phyloP scores from a whole-genome alignment of 1,284 basidiomycete genomes.

The Rhodotorula sp. region DNA sequence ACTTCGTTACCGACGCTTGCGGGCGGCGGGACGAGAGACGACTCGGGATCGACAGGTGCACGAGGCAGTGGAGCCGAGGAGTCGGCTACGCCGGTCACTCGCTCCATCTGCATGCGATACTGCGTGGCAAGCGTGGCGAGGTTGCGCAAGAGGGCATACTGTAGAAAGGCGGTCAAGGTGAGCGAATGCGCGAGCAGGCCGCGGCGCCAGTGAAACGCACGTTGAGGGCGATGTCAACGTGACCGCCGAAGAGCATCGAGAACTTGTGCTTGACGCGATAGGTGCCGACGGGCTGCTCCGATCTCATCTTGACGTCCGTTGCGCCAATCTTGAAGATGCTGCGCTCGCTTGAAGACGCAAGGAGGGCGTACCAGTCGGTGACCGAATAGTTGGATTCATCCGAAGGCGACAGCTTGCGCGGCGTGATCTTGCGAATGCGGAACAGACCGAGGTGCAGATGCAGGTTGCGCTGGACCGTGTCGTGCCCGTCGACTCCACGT shows the following conservation, averaged over 20 bases:
- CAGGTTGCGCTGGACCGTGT: slow-evolving; percentile 28
- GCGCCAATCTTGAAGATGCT: slow-evolving; percentile 35
- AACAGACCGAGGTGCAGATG: slow-evolving; percentile 29
- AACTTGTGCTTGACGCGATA: slow-evolving; percentile 32
- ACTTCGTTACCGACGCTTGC: neutral
- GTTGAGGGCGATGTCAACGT: slow-evolving; percentile 39
- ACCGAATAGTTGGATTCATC: slow-evolving; percentile 29
- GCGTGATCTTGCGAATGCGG: slow-evolving; percentile 24
- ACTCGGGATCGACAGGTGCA: neutral
- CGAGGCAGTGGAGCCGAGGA: neutral
- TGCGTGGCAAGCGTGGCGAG: slow-evolving; percentile 9
- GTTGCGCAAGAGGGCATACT: slow-evolving; percentile 23
- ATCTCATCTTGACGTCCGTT: slow-evolving; percentile 34
- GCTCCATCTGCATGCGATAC: slow-evolving; percentile 22
- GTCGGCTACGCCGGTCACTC: neutral
- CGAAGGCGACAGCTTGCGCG: slow-evolving; percentile 20
- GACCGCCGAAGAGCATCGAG: slow-evolving; percentile 28
- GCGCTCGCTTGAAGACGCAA: slow-evolving; percentile 24
- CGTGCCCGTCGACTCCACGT: slow-evolving; percentile 10
- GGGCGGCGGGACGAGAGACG: neutral
- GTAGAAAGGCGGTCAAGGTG: neutral
- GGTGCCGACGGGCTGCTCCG: slow-evolving; percentile 16
- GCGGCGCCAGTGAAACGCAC: neutral
- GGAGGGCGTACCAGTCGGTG: slow-evolving; percentile 35
- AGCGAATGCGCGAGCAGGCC: neutral